Base-by-base conservation (phyloP, 1,284 basidiomycete species). In the Cutaneotrichosporon arboriforme region DNA sequence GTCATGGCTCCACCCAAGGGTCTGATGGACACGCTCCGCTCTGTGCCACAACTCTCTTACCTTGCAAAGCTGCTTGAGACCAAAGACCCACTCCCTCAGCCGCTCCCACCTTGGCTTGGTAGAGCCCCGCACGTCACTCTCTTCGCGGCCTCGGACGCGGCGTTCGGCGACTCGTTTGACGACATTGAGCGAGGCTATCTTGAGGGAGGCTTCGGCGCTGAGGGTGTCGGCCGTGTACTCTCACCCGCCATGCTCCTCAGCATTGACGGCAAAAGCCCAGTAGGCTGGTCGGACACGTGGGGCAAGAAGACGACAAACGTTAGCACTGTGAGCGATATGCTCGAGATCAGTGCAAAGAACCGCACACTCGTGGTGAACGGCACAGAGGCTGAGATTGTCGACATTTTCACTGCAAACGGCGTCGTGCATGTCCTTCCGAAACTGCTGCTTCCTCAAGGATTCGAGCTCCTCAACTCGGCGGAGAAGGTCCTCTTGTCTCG, bases 391-490 rank as follows among this genome's bases (percentile, higher is more conserved):
- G 67, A 84, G 8, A 77, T 84, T 15, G 81, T 83, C 4, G 91
- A 97, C 68, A 83, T 93, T 41, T 90, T 92, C 62, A 90, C 90
- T 3, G 85, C 88, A n/a, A 97, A 97, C 62, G 92, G 77, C 67
- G 96, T 97, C 39, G 72, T 97, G 18, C 96, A 98, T 73, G 81
- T 92, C 41, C 81, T 98, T 38, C 87, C 88, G 9, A 81, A 83
- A 13, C 81, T 98, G 20, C 82, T 98, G 13, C 72, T 96, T 13
- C 88, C 91, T 1, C 80, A 82, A 0, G 80, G 86, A 31, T 82
- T 98, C 42, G 80, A 83, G 60, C 77, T 94, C 41, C 94, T 76
- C 54, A 74, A 76, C 46, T 69, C 90, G 1, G 86, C 92, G 5
- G 94, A 98, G 77, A 97, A 98, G 74, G 91, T 74, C 2, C 68